Evolutionary conservation across 2,329 filamentous ascomycete species (phyloP), one percentile per base, ranked within the genome.

Genomic region (Talaromyces sp.): DNA sequence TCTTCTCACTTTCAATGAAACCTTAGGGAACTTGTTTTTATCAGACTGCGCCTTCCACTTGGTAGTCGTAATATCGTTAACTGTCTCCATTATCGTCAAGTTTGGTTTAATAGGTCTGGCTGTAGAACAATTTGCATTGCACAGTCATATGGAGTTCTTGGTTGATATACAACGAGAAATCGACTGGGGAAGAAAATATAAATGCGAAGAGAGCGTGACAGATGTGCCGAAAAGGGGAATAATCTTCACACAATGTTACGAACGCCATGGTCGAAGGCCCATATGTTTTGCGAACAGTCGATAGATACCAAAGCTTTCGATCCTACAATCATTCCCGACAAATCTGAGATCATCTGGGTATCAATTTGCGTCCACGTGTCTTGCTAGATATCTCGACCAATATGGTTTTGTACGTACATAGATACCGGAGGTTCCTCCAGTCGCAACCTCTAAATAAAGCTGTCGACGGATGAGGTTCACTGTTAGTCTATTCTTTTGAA

Each of bases 381-480:
- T 9, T 47, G 8, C 14, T 35, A 22, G 22, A 22, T 22, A 22
- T 22, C 22, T 22, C 22, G 22, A 22, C 22, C 22, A 22, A 22
- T 22, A 22, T 22, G 22, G 22, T 22, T 22, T 22, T 22, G 22
- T 11, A 37, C 58, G 45, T 37, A 60, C 58, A 41, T 48, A 60
- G 24, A 60, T 37, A 16, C 58, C 58, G 13, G 58, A 48, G 37
- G 58, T 60, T 16, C 58, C 58, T 48, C 58, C 41, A 31, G 41
- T 35, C 13, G 58, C 27, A 19, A 60, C 58, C 3, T 41, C 31
- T 41, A 60, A 16, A 33, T 60, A 60, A 11, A 60, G 8, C 57
- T 60, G 13, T 47, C 14, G 45, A 48, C 11, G 22, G 45, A 27
- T 22, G 19, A 48, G 45, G 16, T 35, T 33, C n/a, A 41, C 37